Conservation (phyloP, 768 basidiomycete species). For the Mycena vitilis region DNA sequence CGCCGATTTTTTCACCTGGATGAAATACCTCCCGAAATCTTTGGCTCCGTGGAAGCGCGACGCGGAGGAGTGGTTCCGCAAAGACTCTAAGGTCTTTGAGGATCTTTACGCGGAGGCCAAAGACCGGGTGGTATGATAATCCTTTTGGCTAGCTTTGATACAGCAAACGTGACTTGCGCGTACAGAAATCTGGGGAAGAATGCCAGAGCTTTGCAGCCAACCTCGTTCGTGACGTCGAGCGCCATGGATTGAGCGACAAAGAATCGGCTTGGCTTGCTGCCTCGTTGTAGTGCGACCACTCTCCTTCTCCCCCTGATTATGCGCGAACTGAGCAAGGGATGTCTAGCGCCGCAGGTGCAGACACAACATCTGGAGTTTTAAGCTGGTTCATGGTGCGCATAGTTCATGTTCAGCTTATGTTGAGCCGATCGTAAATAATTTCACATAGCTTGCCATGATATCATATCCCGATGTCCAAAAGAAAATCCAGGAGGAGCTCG, state of each 20-base stretch:
- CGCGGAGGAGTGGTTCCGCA: conserved; percentile 36
- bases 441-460: neutral
- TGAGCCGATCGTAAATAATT: no score
- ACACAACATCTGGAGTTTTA: neutral
- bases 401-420: no score
- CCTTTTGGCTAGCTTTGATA: no score
- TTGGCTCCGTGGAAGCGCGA: conserved; percentile 46
- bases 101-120: conserved; percentile 38
- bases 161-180: no score
- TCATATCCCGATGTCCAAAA: conserved; percentile 37
- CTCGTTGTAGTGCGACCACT: neutral
- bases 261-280: conserved; percentile 4
- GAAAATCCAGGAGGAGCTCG: conserved; percentile 54
- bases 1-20: conserved; percentile 51
- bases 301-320: no score
- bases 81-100: conserved; percentile 27
- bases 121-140: neutral
- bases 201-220: neutral
- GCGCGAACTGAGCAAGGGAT: neutral
- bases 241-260: neutral
- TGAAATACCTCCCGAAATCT: conserved; percentile 45
- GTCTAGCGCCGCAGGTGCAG: neutral
- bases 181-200: neutral
- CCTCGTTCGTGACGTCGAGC: neutral
- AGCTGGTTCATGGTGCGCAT: neutral